Evolutionary conservation across 768 basidiomycete species (phyloP).

Genomic region (Naganishia vishniacii): DNA sequence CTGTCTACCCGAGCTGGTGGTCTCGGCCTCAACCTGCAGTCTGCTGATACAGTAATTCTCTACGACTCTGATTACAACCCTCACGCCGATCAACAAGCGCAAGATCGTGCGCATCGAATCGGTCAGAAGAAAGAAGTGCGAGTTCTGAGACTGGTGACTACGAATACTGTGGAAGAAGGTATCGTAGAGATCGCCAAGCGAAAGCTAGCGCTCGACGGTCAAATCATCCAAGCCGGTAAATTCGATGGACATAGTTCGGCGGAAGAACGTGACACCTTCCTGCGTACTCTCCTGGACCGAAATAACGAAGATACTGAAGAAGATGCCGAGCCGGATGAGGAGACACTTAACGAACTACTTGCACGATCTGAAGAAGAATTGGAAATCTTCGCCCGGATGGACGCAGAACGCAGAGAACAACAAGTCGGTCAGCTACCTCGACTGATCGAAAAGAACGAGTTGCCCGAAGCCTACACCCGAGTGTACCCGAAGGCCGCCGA

Average conservation of each 20-base stretch:
- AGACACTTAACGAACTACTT: conserved; percentile 84
- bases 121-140: conserved; percentile 97
- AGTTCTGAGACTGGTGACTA: conserved; percentile 92
- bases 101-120: conserved; percentile 97
- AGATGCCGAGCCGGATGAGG: conserved; percentile 50
- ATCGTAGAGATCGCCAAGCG: conserved; percentile 91
- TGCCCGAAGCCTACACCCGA: conserved; percentile 84
- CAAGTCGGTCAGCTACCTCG: conserved; percentile 69
- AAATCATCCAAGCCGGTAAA: conserved; percentile 97
- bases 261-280: conserved; percentile 92
- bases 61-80: conserved; percentile 70
- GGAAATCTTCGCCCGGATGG: conserved; percentile 72
- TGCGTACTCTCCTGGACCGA: conserved; percentile 70
- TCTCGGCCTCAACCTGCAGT: conserved; percentile 88
- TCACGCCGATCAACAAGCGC: conserved; percentile 96
- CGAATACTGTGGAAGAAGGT: conserved; percentile 96
- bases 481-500: conserved; percentile 53
- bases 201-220: conserved; percentile 98
- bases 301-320: conserved; percentile 50
- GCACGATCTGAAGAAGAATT: conserved; percentile 76
- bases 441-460: conserved; percentile 78
- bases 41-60: conserved; percentile 92
- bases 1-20: conserved; percentile 90
- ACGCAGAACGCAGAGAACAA: conserved; percentile 69
- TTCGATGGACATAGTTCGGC: conserved; percentile 98